Base-by-base conservation (phyloP, 1,284 basidiomycete genomes). In the Marasmius oreades region DNA sequence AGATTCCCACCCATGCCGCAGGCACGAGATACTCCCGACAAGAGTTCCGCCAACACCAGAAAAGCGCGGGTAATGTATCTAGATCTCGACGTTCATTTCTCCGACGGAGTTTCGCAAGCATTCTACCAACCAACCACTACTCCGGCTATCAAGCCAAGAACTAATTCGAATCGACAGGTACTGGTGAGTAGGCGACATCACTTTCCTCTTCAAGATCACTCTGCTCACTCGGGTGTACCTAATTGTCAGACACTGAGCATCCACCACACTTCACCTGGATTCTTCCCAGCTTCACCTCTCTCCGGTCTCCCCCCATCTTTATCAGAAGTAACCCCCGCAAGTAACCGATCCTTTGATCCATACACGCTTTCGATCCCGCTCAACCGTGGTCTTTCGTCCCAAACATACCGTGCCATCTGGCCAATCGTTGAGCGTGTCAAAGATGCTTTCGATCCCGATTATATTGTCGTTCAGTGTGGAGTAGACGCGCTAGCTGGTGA, bases 81-180 rank as follows among this genome's bases (percentile, higher is more conserved):
- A 51, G 95, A 98, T 68, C 73, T 98, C 14, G 95, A 98, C 69
- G 75, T 98, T 1, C 95, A 98, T 69, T 94, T 91, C 66, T 90
- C 90, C 4, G 95, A 98, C 65, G 94, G 86, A 0, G 92, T 95
- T 33, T 88, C 88, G 0, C 80, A 86, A 23, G 90, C 92, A 0
- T 95, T 95, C 67, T 73, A 77, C 59, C 70, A 77, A 0, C 67
- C 73, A 1, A 64, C 62, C 24, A 67, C 65, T 11, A 64, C 64
- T 20, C 59, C 68, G 1, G 55, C 64, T 0, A 73, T 82, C 6
- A 12, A 12, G 11, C 22, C 18, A 22, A 51, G 18, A n/a, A 36
- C 18, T 20, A 51, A 51, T 16, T 42, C 39, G 7, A n/a, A 18
- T 46, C 24, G 52, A 2, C 80, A 87, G 64, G 81, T 93, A 36